phyloP scores from a whole-genome alignment of 2,329 filamentous ascomycete genomes.

The Chrysosporium queenslandicum region DNA sequence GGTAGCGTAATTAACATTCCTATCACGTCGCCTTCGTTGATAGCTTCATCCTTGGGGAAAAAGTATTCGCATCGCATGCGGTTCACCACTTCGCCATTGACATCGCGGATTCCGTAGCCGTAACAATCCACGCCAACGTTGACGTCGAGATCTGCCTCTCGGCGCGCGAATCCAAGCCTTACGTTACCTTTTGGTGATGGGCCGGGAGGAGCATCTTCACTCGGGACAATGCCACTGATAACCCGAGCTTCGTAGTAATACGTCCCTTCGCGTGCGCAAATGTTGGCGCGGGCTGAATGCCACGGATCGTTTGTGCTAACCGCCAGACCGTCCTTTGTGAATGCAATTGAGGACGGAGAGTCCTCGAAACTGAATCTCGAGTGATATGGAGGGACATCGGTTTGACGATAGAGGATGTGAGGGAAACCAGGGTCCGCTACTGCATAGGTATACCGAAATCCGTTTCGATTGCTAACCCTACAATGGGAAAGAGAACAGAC shows the following conservation, averaged over 20 bases:
- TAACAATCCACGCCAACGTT: conserved; percentile 83
- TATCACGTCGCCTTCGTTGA: conserved; percentile 85
- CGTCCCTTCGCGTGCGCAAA: conserved; percentile 76
- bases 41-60: conserved; percentile 65
- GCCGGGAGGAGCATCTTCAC: conserved; percentile 19
- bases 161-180: conserved; percentile 40
- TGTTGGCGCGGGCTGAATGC: conserved; percentile 80
- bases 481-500: neutral
- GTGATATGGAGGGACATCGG: conserved; percentile 72
- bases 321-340: conserved; percentile 63
- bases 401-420: conserved; percentile 82
- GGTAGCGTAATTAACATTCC: conserved; percentile 88
- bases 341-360: conserved; percentile 71
- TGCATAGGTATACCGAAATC: conserved; percentile 81
- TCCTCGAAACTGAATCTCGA: conserved; percentile 89
- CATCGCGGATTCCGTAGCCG: conserved; percentile 86
- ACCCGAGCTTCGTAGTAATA: conserved; percentile 95
- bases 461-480: conserved; percentile 53
- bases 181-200: conserved; percentile 35
- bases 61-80: conserved; percentile 90
- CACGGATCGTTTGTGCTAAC: conserved; percentile 89
- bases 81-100: conserved; percentile 81
- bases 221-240: conserved; percentile 51
- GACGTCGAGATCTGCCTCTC: conserved; percentile 40
- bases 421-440: conserved; percentile 82